A percentile compares a stretch with the other conserved stretches of the same genome.
phyloP scores from a whole-genome alignment of 768 basidiomycete genomes.

The Lyophyllum shimeji region DNA sequence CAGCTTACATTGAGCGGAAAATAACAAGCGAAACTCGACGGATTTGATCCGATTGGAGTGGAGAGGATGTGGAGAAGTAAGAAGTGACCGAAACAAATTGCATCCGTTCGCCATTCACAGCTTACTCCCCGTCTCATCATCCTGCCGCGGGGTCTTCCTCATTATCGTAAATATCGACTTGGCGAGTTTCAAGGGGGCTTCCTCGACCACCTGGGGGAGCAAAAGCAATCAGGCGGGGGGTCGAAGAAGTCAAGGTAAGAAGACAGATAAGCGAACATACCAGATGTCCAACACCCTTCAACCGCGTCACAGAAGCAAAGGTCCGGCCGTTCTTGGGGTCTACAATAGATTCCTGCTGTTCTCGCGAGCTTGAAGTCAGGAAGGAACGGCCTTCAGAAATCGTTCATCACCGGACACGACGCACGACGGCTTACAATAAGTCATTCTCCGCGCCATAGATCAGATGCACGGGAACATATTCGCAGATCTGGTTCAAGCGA shows the following conservation, averaged over 20 bases:
- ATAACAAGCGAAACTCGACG: no score
- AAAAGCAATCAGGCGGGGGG: neutral
- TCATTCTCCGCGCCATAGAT: conserved; percentile 29
- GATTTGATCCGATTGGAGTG: no score
- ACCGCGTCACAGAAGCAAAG: conserved; percentile 25
- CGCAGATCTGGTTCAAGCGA: conserved; percentile 27
- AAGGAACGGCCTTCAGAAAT: neutral
- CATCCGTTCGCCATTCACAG: neutral
- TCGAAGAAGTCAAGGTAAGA: no score
- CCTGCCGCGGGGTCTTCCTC: neutral
- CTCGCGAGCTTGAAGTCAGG: conserved; percentile 17
- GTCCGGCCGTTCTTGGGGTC: conserved; percentile 22
- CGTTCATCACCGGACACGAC: neutral
- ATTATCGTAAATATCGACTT: conserved; percentile 20
- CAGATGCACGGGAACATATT: conserved; percentile 26
- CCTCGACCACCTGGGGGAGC: conserved; percentile 24
- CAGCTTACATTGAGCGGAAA: no score
- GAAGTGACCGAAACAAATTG: no score
- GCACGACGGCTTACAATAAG: conserved; percentile 25
- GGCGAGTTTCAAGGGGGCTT: conserved; percentile 26
- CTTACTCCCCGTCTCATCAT: neutral
- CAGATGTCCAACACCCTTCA: conserved; percentile 30
- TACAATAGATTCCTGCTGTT: conserved; percentile 23
- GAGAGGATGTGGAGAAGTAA: no score
- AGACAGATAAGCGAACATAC: conserved; percentile 12